These are phyloP conservation scores for Colletotrichum acutatum DNA, from an alignment of 2,329 filamentous ascomycete species.

Conservation along the genomic window DNA sequence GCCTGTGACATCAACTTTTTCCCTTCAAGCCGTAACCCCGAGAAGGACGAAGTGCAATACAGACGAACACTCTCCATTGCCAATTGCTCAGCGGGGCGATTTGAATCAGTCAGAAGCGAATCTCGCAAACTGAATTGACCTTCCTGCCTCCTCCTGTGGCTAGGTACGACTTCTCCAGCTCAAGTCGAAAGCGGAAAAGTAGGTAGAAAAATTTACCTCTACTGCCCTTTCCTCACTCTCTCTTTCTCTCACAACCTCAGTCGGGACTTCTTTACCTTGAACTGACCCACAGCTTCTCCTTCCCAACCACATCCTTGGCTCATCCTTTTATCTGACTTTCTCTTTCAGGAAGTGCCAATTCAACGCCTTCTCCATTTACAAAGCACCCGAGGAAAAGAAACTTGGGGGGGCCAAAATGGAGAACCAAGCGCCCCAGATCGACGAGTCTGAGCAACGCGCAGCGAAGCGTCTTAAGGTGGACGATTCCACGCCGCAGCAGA, in stretches of 20 bases:
- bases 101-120: not conserved
- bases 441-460: conserved; percentile 37
- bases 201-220: not conserved
- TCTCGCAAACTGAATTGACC: not conserved
- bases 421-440: conserved; percentile 7
- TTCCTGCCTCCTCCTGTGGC: not conserved
- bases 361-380: not conserved
- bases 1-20: conserved; percentile 29
- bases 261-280: not conserved
- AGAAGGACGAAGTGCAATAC: not conserved
- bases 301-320: conserved; percentile 5
- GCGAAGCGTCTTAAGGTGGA: conserved; percentile 39
- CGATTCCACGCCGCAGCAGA: conserved; percentile 21
- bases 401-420: conserved; percentile 14
- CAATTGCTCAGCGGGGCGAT: not conserved
- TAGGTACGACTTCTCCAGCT: not conserved
- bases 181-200: not conserved
- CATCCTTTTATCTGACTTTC: not conserved
- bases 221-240: not conserved
- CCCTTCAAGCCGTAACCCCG: not conserved
- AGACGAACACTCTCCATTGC: not conserved
- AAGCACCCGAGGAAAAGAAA: not conserved
- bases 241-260: conserved; percentile 1
- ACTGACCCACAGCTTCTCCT: conserved; percentile 17
- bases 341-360: not conserved